Conservation (phyloP, 116 monocot genomes). For the Trichopus zeylanicus region DNA sequence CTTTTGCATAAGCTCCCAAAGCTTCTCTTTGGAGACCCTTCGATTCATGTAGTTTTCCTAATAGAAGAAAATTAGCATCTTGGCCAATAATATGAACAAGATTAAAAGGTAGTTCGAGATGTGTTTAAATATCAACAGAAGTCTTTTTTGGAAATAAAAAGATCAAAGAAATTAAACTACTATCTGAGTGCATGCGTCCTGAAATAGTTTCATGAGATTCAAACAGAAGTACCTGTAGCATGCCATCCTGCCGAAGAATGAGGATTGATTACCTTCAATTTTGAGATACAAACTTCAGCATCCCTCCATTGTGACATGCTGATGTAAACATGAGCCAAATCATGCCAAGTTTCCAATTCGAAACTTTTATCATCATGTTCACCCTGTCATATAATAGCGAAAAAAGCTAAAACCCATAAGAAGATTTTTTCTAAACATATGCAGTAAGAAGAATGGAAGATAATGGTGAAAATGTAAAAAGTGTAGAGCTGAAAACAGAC, state of each 20-base stretch:
- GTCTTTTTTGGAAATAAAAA: neutral
- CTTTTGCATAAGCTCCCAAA: conserved; percentile 51
- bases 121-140: no score
- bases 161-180: no score
- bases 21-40: conserved; percentile 66
- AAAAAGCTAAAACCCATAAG: no score
- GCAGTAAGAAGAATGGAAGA: no score
- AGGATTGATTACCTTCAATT: conserved; percentile 46
- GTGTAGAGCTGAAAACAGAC: no score
- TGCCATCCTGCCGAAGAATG: no score
- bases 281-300: conserved; percentile 77
- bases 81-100: no score
- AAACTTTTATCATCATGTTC: conserved; percentile 36
- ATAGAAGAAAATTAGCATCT: no score
- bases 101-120: neutral
- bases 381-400: conserved; percentile 26
- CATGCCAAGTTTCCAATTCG: conserved; percentile 80
- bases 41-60: conserved; percentile 72
- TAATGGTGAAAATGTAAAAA: no score
- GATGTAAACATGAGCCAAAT: conserved; percentile 65
- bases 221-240: conserved; percentile 56
- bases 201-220: neutral
- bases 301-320: conserved; percentile 66
- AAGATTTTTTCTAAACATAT: no score
- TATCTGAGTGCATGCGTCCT: neutral